These are phyloP conservation scores for Fusarium subtropicale DNA, from an alignment of 2,329 filamentous ascomycete species.

Conservation along the genomic window DNA sequence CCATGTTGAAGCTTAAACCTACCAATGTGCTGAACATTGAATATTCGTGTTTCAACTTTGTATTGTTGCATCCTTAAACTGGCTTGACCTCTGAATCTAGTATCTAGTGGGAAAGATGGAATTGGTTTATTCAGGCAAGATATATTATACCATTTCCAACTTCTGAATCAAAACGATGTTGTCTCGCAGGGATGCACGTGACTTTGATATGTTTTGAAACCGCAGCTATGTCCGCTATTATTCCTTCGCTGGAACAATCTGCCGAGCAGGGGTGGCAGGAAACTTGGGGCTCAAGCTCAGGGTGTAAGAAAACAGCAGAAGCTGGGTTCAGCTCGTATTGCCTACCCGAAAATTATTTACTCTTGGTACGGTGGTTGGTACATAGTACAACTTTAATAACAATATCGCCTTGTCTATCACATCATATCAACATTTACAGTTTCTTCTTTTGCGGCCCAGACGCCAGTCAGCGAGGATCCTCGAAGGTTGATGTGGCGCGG, in stretches of 20 bases:
- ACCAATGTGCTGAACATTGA: neutral
- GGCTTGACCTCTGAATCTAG: no score
- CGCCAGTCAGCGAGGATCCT: neutral
- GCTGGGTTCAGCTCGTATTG: neutral
- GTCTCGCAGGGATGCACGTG: conserved; percentile 7
- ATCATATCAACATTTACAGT: neutral
- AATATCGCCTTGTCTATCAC: neutral
- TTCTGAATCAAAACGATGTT: neutral
- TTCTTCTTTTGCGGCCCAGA: neutral
- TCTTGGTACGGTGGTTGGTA: neutral
- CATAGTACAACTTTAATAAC: no score
- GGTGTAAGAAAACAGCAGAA: neutral
- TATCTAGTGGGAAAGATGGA: no score
- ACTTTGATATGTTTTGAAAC: neutral
- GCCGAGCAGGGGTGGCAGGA: neutral
- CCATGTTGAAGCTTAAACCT: neutral
- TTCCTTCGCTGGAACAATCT: neutral
- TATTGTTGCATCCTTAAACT: neutral
- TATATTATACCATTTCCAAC: neutral
- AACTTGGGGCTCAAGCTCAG: neutral
- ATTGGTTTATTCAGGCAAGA: neutral
- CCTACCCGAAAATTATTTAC: neutral
- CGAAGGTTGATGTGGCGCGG: neutral
- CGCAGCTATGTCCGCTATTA: neutral
- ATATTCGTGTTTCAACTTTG: neutral